Percentiles rank a stretch among this genome's conserved stretches.
phyloP scores from a whole-genome alignment of 2,329 filamentous ascomycete species.

The Colletotrichum liriopes region DNA sequence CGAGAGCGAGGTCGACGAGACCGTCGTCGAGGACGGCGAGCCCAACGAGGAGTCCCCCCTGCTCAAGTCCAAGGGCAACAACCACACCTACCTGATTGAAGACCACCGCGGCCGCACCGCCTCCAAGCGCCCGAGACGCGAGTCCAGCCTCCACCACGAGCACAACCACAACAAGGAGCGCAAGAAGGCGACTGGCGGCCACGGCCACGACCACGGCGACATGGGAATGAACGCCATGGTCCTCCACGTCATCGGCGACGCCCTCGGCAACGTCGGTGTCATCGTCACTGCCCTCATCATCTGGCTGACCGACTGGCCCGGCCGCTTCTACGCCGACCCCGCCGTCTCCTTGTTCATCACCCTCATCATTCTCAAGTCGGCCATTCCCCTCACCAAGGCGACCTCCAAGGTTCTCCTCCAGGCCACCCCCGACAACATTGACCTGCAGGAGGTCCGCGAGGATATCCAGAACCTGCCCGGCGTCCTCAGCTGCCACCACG shows the following conservation, averaged over 20 bases:
- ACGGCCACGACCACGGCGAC: constrained; percentile 86
- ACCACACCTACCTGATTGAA: constrained; percentile 36
- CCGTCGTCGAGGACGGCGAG: constrained; percentile 58
- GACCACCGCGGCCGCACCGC: constrained; percentile 44
- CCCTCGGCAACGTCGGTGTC: constrained; percentile 88
- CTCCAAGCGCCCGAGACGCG: constrained; percentile 56
- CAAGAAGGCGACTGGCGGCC: constrained; percentile 72
- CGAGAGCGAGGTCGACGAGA: constrained; percentile 69
- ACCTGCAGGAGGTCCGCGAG: constrained; percentile 90
- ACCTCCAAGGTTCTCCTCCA: constrained; percentile 92
- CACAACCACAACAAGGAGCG: constrained; percentile 89
- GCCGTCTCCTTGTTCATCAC: constrained; percentile 96
- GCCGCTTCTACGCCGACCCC: constrained; percentile 91
- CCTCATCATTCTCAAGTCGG: constrained; percentile 80
- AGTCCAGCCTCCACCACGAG: constrained; percentile 72
- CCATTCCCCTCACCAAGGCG: constrained; percentile 84
- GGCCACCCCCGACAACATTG: constrained; percentile 90
- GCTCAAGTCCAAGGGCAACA: constrained; percentile 58
- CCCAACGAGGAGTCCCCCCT: constrained; percentile 64
- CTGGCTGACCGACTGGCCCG: constrained; percentile 88
- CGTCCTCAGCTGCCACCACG: constrained; percentile 91
- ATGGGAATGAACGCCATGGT: constrained; percentile 95
- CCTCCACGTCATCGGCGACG: constrained; percentile 84
- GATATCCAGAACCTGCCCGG: constrained; percentile 90
- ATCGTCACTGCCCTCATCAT: constrained; percentile 89